These are phyloP conservation scores for Juglanconis sp. DNA, from an alignment of 2,329 filamentous ascomycete species.

Conservation along the genomic window DNA sequence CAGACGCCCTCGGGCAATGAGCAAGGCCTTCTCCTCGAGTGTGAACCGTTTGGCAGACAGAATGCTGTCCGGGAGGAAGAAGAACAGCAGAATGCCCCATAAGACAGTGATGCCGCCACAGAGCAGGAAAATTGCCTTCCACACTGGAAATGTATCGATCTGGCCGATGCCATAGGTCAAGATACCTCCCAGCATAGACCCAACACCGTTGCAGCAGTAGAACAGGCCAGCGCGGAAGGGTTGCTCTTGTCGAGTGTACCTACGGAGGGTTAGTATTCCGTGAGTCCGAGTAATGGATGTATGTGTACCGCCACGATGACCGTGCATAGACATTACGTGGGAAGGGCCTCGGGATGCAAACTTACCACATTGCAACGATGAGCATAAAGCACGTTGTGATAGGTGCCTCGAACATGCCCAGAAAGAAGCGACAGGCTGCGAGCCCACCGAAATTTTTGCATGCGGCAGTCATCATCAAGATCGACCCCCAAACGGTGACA, in stretches of 20 bases:
- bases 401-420: slow-evolving; percentile 45
- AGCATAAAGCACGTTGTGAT: slow-evolving; percentile 50
- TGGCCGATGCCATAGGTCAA: slow-evolving; percentile 38
- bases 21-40: slow-evolving; percentile 39
- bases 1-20: slow-evolving; percentile 36
- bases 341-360: not conserved
- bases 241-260: slow-evolving; percentile 43
- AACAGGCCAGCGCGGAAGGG: slow-evolving; percentile 44
- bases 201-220: slow-evolving; percentile 38
- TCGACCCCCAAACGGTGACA: slow-evolving; percentile 32
- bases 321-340: too few species aligned
- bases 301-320: too few species aligned
- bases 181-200: slow-evolving; percentile 34
- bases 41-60: slow-evolving; percentile 39
- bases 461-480: slow-evolving; percentile 41
- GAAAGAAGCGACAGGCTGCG: slow-evolving; percentile 40
- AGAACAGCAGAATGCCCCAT: slow-evolving; percentile 37
- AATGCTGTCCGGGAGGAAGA: slow-evolving; percentile 42
- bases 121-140: slow-evolving; percentile 42
- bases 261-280: slow-evolving; percentile 4
- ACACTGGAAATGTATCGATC: slow-evolving; percentile 38
- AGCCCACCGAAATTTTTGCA: slow-evolving; percentile 39
- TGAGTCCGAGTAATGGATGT: too few species aligned
- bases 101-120: slow-evolving; percentile 40
- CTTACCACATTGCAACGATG: slow-evolving; percentile 45